A percentile compares a stretch with the other conserved stretches of the same genome.
These are phyloP conservation scores for Cryphonectria parasitica DNA, from an alignment of 2,329 filamentous ascomycete genomes.

Conservation along the genomic window DNA sequence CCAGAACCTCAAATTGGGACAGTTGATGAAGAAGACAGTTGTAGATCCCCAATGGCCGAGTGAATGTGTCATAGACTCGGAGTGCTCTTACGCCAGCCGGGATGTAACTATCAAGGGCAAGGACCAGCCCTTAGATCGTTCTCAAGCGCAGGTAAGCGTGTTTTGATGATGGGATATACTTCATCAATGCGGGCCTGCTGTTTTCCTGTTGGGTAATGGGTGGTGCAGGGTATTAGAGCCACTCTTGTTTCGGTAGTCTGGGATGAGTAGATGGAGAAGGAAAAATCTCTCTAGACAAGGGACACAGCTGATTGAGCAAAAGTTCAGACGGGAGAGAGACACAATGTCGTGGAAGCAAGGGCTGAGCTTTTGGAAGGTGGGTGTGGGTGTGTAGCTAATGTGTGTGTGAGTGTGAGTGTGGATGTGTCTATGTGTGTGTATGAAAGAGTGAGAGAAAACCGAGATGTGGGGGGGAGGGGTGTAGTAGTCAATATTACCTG, in stretches of 20 bases:
- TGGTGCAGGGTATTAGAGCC: neutral
- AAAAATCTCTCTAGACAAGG: neutral
- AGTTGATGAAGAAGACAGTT: neutral
- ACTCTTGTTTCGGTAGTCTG: neutral
- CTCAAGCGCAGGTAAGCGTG: neutral
- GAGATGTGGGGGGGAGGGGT: neutral
- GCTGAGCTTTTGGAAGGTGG: neutral
- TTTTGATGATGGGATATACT: neutral
- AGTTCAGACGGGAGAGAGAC: neutral
- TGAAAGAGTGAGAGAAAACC: neutral
- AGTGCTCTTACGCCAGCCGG: constrained; percentile 17
- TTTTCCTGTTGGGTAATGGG: neutral
- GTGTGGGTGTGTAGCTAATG: neutral
- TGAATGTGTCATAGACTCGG: constrained; percentile 27
- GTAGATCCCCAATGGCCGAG: constrained; percentile 17
- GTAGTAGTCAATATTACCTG: neutral
- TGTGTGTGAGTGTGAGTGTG: neutral
- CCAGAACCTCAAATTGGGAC: neutral
- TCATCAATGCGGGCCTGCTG: neutral
- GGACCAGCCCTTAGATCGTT: neutral
- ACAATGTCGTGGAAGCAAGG: neutral
- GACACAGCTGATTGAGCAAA: neutral
- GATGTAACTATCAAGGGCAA: constrained; percentile 15
- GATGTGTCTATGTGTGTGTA: neutral
- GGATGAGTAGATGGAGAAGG: too few relatives aligned